Conservation (phyloP, 179 eudicot species). For the Sideroxylon spinosum region DNA sequence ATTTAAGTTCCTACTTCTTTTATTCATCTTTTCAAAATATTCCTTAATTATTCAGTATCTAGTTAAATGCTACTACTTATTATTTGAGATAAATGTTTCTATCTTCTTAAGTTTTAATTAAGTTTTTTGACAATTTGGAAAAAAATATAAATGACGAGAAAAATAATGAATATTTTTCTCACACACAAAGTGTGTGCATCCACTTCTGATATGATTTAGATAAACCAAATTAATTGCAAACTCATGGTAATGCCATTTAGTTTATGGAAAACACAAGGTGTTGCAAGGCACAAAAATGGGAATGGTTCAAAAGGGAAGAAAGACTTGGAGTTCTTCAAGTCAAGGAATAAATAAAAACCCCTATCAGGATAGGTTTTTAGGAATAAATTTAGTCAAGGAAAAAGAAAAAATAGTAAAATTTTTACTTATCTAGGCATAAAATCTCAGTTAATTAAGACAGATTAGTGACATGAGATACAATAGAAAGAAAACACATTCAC, state of each 20-base stretch:
- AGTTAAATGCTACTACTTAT: no score
- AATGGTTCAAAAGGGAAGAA: conserved; percentile 5
- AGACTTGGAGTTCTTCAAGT: background rate
- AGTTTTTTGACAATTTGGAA: no score
- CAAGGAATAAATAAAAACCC: background rate
- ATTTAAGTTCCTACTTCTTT: no score
- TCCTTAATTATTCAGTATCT: no score
- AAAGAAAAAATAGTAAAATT: background rate
- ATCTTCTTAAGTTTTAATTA: no score
- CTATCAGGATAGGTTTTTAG: no score
- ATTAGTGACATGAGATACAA: background rate
- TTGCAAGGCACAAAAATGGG: background rate
- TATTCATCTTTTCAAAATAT: no score
- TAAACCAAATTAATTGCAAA: background rate
- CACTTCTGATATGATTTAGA: background rate
- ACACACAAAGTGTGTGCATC: no score
- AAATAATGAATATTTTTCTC: no score
- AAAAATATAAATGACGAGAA: no score
- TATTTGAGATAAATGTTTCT: no score
- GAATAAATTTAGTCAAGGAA: no score
- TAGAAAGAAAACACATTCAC: conserved; percentile 8
- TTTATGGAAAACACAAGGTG: background rate
- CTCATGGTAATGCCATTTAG: background rate
- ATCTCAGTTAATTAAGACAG: background rate
- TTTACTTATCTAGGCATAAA: background rate